These are phyloP conservation scores for Phaseolus coccineus DNA, from an alignment of 331 rosid genomes.

Conservation along the genomic window DNA sequence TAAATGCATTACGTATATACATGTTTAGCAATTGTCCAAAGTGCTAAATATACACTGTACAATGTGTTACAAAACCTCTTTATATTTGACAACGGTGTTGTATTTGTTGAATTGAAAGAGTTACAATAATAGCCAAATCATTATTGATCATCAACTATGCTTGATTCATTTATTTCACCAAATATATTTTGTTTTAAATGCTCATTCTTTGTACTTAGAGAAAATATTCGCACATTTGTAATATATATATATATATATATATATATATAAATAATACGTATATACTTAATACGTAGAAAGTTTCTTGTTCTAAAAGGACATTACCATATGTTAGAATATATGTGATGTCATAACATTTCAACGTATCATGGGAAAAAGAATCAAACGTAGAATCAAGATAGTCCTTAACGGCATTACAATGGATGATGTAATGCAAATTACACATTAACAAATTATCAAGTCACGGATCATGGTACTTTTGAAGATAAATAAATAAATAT, in stretches of 20 bases:
- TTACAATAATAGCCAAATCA: conserved; percentile 52
- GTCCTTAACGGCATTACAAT: conserved; percentile 18
- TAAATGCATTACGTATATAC: not conserved
- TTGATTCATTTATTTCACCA: conserved; percentile 65
- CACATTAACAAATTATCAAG: not conserved
- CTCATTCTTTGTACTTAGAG: conserved; percentile 18
- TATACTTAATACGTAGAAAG: not conserved
- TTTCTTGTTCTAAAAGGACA: not conserved
- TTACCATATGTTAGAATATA: not conserved
- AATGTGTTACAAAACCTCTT: conserved; percentile 44
- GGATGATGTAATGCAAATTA: conserved; percentile 34
- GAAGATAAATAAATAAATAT: not conserved
- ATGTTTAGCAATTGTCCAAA: conserved; percentile 48
- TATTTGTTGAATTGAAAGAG: conserved; percentile 32
- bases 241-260: too few species aligned
- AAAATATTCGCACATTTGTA: not conserved
- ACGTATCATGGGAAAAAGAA: conserved; percentile 11
- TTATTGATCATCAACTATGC: conserved; percentile 49
- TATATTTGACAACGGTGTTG: conserved; percentile 58
- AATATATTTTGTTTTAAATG: conserved; percentile 44
- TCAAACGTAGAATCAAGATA: conserved; percentile 12
- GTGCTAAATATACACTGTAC: conserved; percentile 47
- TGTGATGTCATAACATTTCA: conserved; percentile 11
- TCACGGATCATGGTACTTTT: conserved; percentile 10
- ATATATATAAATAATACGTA: too few species aligned